Conservation (phyloP, 306 rosid genomes). For the Abrus precatorius region DNA sequence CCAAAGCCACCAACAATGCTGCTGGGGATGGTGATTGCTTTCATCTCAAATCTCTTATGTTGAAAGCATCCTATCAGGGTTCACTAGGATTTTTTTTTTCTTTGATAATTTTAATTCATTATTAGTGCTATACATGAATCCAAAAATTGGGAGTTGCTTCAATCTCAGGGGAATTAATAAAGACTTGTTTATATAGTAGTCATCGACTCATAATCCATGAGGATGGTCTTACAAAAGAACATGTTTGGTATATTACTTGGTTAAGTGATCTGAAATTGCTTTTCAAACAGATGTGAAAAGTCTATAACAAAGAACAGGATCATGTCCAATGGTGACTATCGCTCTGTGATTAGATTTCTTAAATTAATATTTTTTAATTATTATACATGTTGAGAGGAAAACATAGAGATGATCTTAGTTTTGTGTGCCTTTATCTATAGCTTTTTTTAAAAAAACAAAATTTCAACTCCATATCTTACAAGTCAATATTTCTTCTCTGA, state of each 20-base stretch:
- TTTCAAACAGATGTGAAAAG: background rate
- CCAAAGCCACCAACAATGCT: constrained; percentile 84
- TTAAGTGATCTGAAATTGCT: constrained; percentile 11
- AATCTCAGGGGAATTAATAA: background rate
- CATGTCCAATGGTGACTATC: background rate
- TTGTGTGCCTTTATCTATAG: background rate
- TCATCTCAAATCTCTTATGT: background rate
- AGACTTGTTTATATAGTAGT: background rate
- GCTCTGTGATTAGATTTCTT: constrained; percentile 5
- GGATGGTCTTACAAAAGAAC: background rate
- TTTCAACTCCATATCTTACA: constrained; percentile 13
- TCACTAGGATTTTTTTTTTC: constrained; percentile 7
- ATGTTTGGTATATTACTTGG: constrained; percentile 4
- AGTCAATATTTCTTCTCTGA: constrained; percentile 41
- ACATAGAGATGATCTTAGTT: background rate
- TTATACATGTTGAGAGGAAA: background rate
- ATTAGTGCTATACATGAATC: background rate
- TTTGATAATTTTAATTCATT: constrained; percentile 2
- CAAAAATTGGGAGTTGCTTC: background rate
- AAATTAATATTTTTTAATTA: too few relatives aligned
- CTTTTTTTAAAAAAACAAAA: background rate
- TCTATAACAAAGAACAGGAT: background rate
- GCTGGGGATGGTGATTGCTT: constrained; percentile 88
- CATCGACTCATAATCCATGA: background rate
- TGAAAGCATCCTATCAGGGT: background rate